phyloP scores from a whole-genome alignment of 805 yeast genomes.

The Metschnikowia henanensis region DNA sequence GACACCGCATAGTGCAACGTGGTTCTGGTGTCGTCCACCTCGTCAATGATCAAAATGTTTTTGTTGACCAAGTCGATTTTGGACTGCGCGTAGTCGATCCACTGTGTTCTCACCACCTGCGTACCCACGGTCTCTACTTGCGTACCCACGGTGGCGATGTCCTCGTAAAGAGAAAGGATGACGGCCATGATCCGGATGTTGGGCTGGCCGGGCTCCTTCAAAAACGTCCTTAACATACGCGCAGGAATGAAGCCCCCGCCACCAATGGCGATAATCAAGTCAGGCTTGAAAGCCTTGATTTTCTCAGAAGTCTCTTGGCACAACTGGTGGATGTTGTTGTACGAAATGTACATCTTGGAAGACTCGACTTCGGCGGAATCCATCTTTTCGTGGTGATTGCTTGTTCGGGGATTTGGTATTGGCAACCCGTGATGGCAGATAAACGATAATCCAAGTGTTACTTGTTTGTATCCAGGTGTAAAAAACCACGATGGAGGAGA shows the following conservation, averaged over 20 bases:
- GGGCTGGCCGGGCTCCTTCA: slow-evolving; percentile 84
- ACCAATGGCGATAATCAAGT: slow-evolving; percentile 84
- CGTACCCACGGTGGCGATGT: slow-evolving; percentile 56
- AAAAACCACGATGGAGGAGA: slow-evolving; percentile 7
- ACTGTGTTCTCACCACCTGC: slow-evolving; percentile 81
- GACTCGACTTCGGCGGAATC: slow-evolving; percentile 22
- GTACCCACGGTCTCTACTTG: slow-evolving; percentile 21
- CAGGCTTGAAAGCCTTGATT: slow-evolving; percentile 43
- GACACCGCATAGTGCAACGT: slow-evolving; percentile 81
- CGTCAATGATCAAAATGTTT: slow-evolving; percentile 80
- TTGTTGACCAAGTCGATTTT: slow-evolving; percentile 62
- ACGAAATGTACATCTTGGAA: slow-evolving; percentile 55
- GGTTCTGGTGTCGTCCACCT: slow-evolving; percentile 91
- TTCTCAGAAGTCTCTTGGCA: slow-evolving; percentile 67
- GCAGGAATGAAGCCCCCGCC: slow-evolving; percentile 99
- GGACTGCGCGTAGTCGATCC: slow-evolving; percentile 83
- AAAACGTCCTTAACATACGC: slow-evolving; percentile 88
- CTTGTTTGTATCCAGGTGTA: slow-evolving; percentile 10
- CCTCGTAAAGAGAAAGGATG: slow-evolving; percentile 89
- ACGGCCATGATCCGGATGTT: slow-evolving; percentile 94
- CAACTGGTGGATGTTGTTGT: slow-evolving; percentile 79
- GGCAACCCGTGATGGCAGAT: slow-evolving; percentile 6
- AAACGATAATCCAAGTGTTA: not conserved
- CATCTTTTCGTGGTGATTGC: slow-evolving; percentile 8
- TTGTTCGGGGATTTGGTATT: not conserved